phyloP scores from a whole-genome alignment of 805 yeast genomes.

The Candida koratica region DNA sequence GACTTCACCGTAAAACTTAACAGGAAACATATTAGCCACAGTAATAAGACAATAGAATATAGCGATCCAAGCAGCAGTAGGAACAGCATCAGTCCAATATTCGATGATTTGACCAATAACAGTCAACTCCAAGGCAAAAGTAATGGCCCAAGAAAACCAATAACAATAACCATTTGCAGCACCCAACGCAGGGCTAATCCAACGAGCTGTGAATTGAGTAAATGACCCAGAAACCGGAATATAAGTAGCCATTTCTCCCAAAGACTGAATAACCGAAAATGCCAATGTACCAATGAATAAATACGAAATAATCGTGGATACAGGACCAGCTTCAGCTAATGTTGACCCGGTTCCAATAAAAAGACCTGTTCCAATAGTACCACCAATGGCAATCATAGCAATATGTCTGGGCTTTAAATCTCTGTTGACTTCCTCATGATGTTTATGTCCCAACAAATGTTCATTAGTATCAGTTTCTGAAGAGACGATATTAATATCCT shows the following conservation, averaged over 20 bases:
- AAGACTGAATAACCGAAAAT: constrained; percentile 61
- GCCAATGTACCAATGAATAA: constrained; percentile 64
- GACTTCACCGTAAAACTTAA: constrained; percentile 65
- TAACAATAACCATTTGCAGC: constrained; percentile 70
- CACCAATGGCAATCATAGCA: constrained; percentile 75
- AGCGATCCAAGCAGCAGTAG: constrained; percentile 67
- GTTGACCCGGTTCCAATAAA: constrained; percentile 63
- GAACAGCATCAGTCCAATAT: constrained; percentile 68
- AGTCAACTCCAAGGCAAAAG: constrained; percentile 70
- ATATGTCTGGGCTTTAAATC: constrained; percentile 63
- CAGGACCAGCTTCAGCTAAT: constrained; percentile 62
- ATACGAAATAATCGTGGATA: constrained; percentile 59
- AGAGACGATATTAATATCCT: constrained; percentile 12
- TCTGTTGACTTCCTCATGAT: constrained; percentile 45
- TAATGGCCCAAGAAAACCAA: constrained; percentile 76
- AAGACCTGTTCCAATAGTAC: constrained; percentile 76
- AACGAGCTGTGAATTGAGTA: constrained; percentile 65
- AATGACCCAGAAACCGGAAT: constrained; percentile 69
- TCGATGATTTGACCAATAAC: constrained; percentile 63
- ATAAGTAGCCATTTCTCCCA: constrained; percentile 80
- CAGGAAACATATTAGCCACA: constrained; percentile 58
- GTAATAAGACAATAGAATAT: constrained; percentile 60
- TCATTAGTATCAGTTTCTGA: constrained; percentile 8
- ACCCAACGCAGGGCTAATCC: constrained; percentile 67
- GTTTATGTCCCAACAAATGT: constrained; percentile 5